phyloP scores from a whole-genome alignment of 768 basidiomycete genomes.

The Tylopilus plumbeoviolaceoides region DNA sequence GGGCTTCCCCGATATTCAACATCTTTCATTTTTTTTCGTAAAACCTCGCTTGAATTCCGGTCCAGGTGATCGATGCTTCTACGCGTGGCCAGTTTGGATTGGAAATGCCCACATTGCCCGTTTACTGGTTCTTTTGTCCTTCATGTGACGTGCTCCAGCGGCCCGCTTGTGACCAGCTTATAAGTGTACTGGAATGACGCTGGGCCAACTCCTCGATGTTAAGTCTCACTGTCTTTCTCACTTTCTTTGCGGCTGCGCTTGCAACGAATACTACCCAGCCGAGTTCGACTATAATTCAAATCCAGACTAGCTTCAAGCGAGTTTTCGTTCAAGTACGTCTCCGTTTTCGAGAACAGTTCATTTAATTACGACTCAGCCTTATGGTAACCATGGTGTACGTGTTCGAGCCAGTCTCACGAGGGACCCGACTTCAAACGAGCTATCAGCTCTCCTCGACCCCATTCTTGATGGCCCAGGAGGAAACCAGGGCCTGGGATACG shows the following conservation, averaged over 20 bases:
- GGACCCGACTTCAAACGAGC: not conserved
- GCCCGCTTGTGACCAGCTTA: not conserved
- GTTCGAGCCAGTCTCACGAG: not conserved
- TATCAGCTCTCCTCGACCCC: not conserved
- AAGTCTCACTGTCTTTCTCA: not conserved
- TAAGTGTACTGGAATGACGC: not conserved
- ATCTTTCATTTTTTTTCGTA: not conserved
- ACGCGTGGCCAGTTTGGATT: not conserved
- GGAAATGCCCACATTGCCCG: not conserved
- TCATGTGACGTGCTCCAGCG: not conserved
- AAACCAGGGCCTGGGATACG: not conserved
- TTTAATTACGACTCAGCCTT: not conserved
- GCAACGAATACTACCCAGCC: not conserved
- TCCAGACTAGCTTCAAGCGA: slow-evolving; percentile 35
- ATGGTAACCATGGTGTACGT: not conserved
- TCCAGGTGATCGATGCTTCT: not conserved
- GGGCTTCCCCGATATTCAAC: not conserved
- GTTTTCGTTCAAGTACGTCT: slow-evolving; percentile 14
- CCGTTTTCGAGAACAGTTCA: not conserved
- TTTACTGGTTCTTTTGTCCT: not conserved
- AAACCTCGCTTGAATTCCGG: not conserved
- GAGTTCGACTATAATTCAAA: slow-evolving; percentile 27
- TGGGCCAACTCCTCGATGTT: not conserved
- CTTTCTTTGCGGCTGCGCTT: not conserved
- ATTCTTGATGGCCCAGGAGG: not conserved